A percentile compares a stretch with the other conserved stretches of the same genome.
Evolutionary conservation across 768 basidiomycete species (phyloP).

Genomic region (Hysterangium stoloniferum): DNA sequence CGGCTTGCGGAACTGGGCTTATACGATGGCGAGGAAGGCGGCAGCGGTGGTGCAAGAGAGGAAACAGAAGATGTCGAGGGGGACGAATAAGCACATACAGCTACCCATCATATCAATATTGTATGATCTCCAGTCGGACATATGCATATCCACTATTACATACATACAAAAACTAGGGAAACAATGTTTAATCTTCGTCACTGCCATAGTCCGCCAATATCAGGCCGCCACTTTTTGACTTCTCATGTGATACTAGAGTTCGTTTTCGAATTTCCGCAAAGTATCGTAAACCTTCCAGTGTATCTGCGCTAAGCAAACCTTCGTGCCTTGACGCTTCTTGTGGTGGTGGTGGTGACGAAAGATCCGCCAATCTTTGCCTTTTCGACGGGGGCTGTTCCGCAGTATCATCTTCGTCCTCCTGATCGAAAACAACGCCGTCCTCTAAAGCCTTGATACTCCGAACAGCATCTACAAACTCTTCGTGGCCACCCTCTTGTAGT

Average conservation of each 20-base stretch:
- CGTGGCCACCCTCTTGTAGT: constrained; percentile 66
- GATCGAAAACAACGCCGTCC: constrained; percentile 49
- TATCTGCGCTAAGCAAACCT: constrained; percentile 74
- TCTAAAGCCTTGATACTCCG: constrained; percentile 81
- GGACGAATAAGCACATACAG: neutral
- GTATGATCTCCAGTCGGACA: neutral
- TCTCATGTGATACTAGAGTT: constrained; percentile 19
- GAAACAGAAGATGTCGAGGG: neutral
- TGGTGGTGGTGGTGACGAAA: constrained; percentile 22
- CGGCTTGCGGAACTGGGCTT: constrained; percentile 40
- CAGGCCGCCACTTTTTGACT: constrained; percentile 37
- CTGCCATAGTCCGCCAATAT: constrained; percentile 75
- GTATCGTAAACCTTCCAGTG: constrained; percentile 84
- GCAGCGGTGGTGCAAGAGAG: constrained; percentile 24
- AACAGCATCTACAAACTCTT: constrained; percentile 84
- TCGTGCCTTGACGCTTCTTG: constrained; percentile 29
- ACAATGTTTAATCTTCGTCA: constrained; percentile 43
- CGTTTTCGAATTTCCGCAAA: constrained; percentile 81
- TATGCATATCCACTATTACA: neutral
- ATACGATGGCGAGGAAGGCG: constrained; percentile 28
- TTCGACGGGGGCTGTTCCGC: constrained; percentile 28
- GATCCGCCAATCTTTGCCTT: constrained; percentile 24
- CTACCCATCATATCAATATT: too few relatives aligned
- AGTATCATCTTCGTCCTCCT: constrained; percentile 25
- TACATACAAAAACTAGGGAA: neutral